These are phyloP conservation scores for Petasospora fabianii DNA, from an alignment of 1,139 yeast genomes.

Conservation along the genomic window DNA sequence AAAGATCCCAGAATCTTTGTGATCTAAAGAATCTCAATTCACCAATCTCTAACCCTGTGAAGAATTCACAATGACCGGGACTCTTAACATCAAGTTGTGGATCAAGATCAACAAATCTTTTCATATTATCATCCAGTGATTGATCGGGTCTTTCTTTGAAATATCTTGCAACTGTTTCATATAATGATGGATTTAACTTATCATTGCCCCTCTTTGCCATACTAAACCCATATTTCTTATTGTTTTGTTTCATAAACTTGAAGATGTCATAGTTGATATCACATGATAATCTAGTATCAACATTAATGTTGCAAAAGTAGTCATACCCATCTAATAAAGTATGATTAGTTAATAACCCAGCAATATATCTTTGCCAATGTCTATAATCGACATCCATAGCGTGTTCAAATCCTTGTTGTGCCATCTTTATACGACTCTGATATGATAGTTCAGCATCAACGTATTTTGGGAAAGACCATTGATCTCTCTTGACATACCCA, in stretches of 20 bases:
- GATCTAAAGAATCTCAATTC: conserved; percentile 51
- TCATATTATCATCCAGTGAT: conserved; percentile 43
- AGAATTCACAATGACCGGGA: conserved; percentile 54
- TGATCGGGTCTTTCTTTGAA: conserved; percentile 41
- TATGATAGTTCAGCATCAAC: conserved; percentile 56
- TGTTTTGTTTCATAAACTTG: conserved; percentile 54
- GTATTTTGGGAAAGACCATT: conserved; percentile 71
- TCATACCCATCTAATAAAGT: conserved; percentile 46
- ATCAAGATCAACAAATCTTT: conserved; percentile 46
- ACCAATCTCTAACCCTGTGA: conserved; percentile 53
- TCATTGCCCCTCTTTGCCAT: conserved; percentile 54
- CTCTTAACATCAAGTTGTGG: conserved; percentile 42
- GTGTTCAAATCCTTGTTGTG: conserved; percentile 51
- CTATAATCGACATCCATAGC: conserved; percentile 61
- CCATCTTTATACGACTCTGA: conserved; percentile 24
- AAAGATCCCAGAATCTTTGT: conserved; percentile 43
- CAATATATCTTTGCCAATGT: conserved; percentile 48
- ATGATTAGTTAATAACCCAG: conserved; percentile 11
- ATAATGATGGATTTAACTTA: conserved; percentile 53
- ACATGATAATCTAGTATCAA: conserved; percentile 57
- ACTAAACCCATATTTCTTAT: conserved; percentile 62
- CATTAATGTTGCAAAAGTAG: conserved; percentile 75
- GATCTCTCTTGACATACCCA: conserved; percentile 55
- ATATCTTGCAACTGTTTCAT: conserved; percentile 52
- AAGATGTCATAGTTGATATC: conserved; percentile 67